Conservation (phyloP, 2,329 filamentous ascomycete genomes). For the Ophiocordyceps camponoti-saundersi region DNA sequence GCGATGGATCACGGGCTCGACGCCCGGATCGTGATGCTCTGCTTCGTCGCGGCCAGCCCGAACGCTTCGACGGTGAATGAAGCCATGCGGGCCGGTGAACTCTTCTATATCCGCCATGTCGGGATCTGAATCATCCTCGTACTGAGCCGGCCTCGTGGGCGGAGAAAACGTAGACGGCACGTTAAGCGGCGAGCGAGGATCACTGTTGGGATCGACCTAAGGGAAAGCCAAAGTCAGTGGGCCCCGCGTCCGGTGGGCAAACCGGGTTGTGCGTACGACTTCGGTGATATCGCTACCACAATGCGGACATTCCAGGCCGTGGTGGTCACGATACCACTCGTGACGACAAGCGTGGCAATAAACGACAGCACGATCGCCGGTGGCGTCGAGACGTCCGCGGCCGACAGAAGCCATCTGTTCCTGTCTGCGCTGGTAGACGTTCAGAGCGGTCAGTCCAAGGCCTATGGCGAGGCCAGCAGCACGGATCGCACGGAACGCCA, state of each 20-base stretch:
- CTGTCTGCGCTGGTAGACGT: slow-evolving; percentile 32
- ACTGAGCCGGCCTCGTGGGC: slow-evolving; percentile 9
- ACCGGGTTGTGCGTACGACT: slow-evolving; percentile 41
- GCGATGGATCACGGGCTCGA: slow-evolving; percentile 20
- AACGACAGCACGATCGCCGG: slow-evolving; percentile 49
- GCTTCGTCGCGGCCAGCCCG: slow-evolving; percentile 8
- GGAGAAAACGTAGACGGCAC: slow-evolving; percentile 13
- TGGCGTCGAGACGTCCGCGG: slow-evolving; percentile 29
- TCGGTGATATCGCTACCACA: slow-evolving; percentile 70
- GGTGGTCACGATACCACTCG: slow-evolving; percentile 64
- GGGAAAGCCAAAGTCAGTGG: background rate
- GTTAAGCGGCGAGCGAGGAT: slow-evolving; percentile 34
- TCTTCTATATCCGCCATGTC: slow-evolving; percentile 43
- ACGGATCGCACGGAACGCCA: slow-evolving; percentile 40
- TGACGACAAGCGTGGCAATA: slow-evolving; percentile 70
- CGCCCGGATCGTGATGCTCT: slow-evolving; percentile 14
- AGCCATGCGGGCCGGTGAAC: slow-evolving; percentile 24
- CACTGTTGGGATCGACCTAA: slow-evolving; percentile 38
- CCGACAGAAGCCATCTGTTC: slow-evolving; percentile 20
- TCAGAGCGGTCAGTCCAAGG: slow-evolving; percentile 40
- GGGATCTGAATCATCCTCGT: slow-evolving; percentile 33
- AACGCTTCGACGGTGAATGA: slow-evolving; percentile 21
- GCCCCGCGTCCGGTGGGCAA: background rate
- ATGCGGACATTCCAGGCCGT: slow-evolving; percentile 54
- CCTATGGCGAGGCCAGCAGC: slow-evolving; percentile 37